Percentiles rank a stretch among this genome's conserved stretches.
Evolutionary conservation across 163 green algal species (phyloP).

Genomic region (Smithsoniella earleae): DNA sequence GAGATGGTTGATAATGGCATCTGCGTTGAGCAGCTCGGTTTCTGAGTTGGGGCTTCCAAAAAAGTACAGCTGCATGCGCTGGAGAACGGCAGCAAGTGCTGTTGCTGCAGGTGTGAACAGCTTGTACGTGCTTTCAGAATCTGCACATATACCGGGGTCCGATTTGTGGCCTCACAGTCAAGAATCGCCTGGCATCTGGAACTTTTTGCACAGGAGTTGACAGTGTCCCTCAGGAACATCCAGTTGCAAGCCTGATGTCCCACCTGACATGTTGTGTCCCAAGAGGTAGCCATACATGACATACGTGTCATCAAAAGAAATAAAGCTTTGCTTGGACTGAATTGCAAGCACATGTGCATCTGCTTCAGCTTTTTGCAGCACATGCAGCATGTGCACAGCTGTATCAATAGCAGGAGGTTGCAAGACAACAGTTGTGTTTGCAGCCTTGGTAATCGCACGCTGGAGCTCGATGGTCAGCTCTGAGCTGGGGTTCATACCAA

Average conservation of each 20-base stretch:
- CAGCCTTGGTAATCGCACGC: slow-evolving; percentile 10
- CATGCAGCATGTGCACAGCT: neutral
- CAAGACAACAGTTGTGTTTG: slow-evolving; percentile 12
- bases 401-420: slow-evolving; percentile 8
- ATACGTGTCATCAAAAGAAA: slow-evolving; percentile 25
- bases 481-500: neutral
- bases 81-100: slow-evolving; percentile 1
- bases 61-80: neutral
- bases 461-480: neutral
- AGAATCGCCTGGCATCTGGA: too few species aligned
- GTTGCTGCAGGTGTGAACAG: neutral
- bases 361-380: neutral
- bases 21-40: neutral
- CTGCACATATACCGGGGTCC: too few species aligned
- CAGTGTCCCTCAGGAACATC: too few species aligned
- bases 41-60: neutral
- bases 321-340: neutral
- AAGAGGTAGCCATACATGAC: slow-evolving; percentile 24
- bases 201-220: too few species aligned
- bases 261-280: slow-evolving; percentile 18
- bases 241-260: too few species aligned
- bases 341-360: neutral
- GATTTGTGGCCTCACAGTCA: too few species aligned
- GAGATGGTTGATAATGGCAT: slow-evolving; percentile 17
- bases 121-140: neutral